Base-by-base conservation (phyloP, 1,139 yeast species). In the Suhomyces bokatorum region DNA sequence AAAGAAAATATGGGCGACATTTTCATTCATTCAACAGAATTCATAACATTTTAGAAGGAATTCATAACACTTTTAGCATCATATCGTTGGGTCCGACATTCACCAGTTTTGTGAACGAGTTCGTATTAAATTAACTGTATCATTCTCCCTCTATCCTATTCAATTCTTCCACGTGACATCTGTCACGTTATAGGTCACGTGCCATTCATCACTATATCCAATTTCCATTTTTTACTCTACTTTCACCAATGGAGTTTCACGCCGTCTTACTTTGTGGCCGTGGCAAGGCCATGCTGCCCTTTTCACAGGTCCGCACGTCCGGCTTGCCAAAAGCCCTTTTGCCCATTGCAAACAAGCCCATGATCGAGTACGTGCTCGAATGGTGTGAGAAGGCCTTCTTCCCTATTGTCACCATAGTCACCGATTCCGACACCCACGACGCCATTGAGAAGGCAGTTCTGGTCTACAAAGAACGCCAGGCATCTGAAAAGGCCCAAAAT, bases 351-450 rank as follows among this genome's bases (percentile, higher is more conserved):
- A 91, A 91, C 63, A 77, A 78, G 56, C 96, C 97, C n/a, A 83
- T 93, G 87, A 71, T 95, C 39, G 85, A 85, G 54, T 87, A 89
- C 59, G 95, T 87, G 3, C 73, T 95, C 37, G 91, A 87, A 54
- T 95, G 98, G 98, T 90, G 98, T 72, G 89, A 85, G 57, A 76
- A 77, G 59, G 98, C 96, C 1, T 85, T 85, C 49, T 87, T 88
- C 61, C 78, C 80, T 33, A 79, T 77, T 45, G 74, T 75, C 26
- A 66, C 77, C 3, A 59, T 75, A 13, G 67, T 74, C 2, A 63
- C 69, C 22, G 66, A 67, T 39, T 59, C 58, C 20, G 67, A 59
- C 4, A 53, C 65, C 20, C 52, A 53, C 24, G 65, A 57, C 3
- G 65, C 56, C 15, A 62, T 74, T 7, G 52, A 51, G 22, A 46